Conservation (phyloP, 805 yeast species). For the Alloascoidea hylecoeti region DNA sequence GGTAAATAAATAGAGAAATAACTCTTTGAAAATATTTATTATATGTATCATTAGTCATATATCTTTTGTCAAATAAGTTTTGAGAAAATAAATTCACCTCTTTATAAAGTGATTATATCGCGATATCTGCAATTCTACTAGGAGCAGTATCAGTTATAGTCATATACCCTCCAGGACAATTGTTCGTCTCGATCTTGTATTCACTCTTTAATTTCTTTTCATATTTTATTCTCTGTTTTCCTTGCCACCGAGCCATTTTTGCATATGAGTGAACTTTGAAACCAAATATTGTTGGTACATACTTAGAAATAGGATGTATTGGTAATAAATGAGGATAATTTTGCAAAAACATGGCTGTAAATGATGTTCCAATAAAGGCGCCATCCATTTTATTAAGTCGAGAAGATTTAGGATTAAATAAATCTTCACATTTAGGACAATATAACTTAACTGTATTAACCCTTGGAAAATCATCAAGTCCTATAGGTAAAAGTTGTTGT, state of each 20-base stretch:
- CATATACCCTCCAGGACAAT: background rate
- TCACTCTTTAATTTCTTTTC: constrained; percentile 19
- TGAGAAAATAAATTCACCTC: too few relatives aligned
- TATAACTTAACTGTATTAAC: constrained; percentile 76
- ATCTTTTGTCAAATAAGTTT: too few relatives aligned
- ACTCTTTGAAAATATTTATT: too few relatives aligned
- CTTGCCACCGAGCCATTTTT: constrained; percentile 85
- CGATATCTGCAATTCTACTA: too few relatives aligned
- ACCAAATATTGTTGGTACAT: constrained; percentile 89
- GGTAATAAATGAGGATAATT: constrained; percentile 83
- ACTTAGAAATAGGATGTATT: constrained; percentile 59
- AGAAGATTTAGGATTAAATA: constrained; percentile 80
- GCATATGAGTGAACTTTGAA: constrained; percentile 87
- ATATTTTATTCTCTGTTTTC: constrained; percentile 54
- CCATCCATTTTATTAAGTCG: constrained; percentile 85
- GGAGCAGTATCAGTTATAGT: too few relatives aligned
- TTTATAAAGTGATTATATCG: too few relatives aligned
- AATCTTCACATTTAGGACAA: constrained; percentile 92
- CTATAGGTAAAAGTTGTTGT: constrained; percentile 83
- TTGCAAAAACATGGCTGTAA: constrained; percentile 94
- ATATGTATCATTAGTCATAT: too few relatives aligned
- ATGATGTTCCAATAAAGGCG: constrained; percentile 91
- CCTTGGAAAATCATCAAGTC: constrained; percentile 74
- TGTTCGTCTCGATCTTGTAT: background rate
- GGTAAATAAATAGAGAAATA: too few relatives aligned